Base-by-base conservation (phyloP, 2,329 filamentous ascomycete species). In the Fusarium sp. region DNA sequence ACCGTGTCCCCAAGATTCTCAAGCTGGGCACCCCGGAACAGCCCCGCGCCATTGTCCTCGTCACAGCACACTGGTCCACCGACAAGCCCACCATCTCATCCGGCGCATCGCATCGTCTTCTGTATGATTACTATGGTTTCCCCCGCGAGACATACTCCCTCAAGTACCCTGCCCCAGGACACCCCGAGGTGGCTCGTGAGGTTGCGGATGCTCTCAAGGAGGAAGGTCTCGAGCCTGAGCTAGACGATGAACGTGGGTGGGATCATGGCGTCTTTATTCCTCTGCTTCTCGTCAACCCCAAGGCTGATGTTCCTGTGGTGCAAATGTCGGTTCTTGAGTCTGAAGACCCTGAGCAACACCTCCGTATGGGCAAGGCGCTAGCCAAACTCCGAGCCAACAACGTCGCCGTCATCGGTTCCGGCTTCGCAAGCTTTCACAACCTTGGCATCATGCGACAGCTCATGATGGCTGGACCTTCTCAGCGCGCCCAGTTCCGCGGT, bases 221-320 rank as follows among this genome's bases (percentile, higher is more conserved):
- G 3, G 83, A 84, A n/a, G 89, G 89, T 0, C 79, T 91, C 0
- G 72, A 80, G 16, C 80, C 84, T 2, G 71, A 70, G 14, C 80
- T 88, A 14, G 83, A 88, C 69, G 72, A 64, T 16, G 61, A 80
- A 66, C 84, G 86, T 45, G 82, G 86, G 67, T 91, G 89, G 89
- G 89, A 91, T 77, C 89, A 91, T 77, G 89, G 89, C 81, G 88
- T 91, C 67, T 91, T 91, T 78, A 81, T 91, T 29, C 89, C 89
- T 8, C 83, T 91, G 81, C 83, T 86, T 54, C 87, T 91, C 50
- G 86, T 88, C 74, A 81, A 87, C 65, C 89, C 89, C 22, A 75
- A 82, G 48, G 89, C 88, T 72, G 81, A 85, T 66, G 78, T 89
- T 3, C 89, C 89, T 57, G 83, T 91, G 33, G 82, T 91, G n/a